phyloP scores from a whole-genome alignment of 106 monocot species.

The Phalaenopsis equestris region DNA sequence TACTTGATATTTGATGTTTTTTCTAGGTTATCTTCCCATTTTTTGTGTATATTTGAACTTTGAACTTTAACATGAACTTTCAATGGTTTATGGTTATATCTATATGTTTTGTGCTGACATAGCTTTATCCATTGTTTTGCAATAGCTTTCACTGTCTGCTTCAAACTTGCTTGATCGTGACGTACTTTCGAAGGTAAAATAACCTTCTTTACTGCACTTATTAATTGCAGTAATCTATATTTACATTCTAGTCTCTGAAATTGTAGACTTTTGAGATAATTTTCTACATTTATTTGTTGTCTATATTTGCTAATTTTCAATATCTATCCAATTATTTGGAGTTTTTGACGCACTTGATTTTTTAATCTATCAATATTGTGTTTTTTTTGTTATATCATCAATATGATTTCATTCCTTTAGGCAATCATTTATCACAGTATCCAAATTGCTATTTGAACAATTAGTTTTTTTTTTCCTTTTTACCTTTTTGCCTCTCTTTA shows the following conservation, averaged over 20 bases:
- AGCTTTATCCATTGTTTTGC: neutral
- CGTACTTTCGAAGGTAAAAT: conserved; percentile 65
- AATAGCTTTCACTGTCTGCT: conserved; percentile 80
- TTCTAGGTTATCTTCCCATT: neutral
- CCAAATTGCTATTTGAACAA: neutral
- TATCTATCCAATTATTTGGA: conserved; percentile 3
- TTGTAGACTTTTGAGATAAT: neutral
- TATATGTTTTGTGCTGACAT: conserved; percentile 5
- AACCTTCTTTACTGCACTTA: neutral
- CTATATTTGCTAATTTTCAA: neutral
- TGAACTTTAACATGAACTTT: neutral
- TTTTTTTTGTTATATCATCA: neutral
- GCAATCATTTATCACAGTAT: neutral
- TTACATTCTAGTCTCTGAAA: neutral
- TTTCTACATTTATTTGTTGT: neutral
- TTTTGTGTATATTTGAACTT: neutral
- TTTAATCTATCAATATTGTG: neutral
- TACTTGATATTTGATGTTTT: neutral
- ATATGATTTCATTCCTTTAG: neutral
- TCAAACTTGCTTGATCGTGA: conserved; percentile 66
- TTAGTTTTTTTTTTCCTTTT: neutral
- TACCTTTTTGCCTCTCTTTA: neutral
- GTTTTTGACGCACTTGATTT: neutral
- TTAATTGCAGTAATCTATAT: neutral
- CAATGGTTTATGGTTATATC: conserved; percentile 1